A percentile compares a stretch with the other conserved stretches of the same genome.
phyloP scores from a whole-genome alignment of 1,284 basidiomycete genomes.

The Pseudozyma pruni region DNA sequence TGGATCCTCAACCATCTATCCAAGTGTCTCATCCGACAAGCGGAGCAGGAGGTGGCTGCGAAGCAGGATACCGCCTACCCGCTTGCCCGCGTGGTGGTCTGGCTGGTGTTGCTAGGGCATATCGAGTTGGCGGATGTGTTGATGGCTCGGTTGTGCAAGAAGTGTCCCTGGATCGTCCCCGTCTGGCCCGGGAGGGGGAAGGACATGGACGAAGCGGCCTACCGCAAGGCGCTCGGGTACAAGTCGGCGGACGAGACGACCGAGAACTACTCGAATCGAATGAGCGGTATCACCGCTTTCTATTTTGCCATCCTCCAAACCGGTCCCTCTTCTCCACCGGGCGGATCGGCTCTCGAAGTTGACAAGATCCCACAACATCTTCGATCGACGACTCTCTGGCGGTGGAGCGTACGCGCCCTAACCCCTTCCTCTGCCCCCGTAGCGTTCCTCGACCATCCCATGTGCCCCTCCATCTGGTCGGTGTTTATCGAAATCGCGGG shows the following conservation, averaged over 20 bases:
- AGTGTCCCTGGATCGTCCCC: slow-evolving; percentile 74
- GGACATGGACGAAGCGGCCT: slow-evolving; percentile 71
- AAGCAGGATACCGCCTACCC: slow-evolving; percentile 86
- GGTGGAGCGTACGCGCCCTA: slow-evolving; percentile 58
- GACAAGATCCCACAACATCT: slow-evolving; percentile 37
- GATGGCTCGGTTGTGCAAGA: slow-evolving; percentile 85
- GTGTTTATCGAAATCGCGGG: slow-evolving; percentile 63
- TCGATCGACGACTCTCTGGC: slow-evolving; percentile 58
- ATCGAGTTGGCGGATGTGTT: slow-evolving; percentile 78
- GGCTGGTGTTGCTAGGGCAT: slow-evolving; percentile 74
- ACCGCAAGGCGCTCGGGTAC: slow-evolving; percentile 78
- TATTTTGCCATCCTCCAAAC: slow-evolving; percentile 83
- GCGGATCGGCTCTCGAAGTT: slow-evolving; percentile 9
- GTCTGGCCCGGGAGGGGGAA: slow-evolving; percentile 64
- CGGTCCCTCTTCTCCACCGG: slow-evolving; percentile 35
- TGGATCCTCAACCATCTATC: slow-evolving; percentile 86
- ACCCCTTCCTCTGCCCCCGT: slow-evolving; percentile 44
- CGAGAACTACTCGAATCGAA: slow-evolving; percentile 78
- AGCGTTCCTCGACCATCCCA: slow-evolving; percentile 49
- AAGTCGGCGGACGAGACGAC: slow-evolving; percentile 71
- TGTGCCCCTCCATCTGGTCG: slow-evolving; percentile 60
- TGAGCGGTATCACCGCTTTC: slow-evolving; percentile 84
- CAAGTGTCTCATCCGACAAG: slow-evolving; percentile 89
- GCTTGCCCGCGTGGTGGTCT: slow-evolving; percentile 79
- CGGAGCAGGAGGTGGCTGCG: slow-evolving; percentile 91